A percentile compares a stretch with the other conserved stretches of the same genome.
phyloP scores from a whole-genome alignment of 2,329 filamentous ascomycete species.

The Pseudocercospora fuligena region DNA sequence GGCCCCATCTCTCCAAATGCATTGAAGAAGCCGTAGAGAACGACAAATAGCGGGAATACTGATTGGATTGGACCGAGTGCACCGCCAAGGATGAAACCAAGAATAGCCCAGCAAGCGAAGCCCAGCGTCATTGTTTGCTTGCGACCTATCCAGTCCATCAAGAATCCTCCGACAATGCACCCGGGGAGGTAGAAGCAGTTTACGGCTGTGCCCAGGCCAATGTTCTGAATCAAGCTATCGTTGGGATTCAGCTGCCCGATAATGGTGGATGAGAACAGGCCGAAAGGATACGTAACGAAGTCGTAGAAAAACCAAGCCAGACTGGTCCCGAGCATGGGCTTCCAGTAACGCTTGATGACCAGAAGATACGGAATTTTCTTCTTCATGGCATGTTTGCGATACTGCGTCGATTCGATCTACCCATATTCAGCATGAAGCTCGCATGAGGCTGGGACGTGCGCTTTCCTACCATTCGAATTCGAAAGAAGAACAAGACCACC shows the following conservation, averaged over 20 bases:
- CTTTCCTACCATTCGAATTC: conserved; percentile 63
- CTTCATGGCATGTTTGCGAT: conserved; percentile 72
- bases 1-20: conserved; percentile 80
- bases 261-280: conserved; percentile 81
- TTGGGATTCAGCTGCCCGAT: conserved; percentile 64
- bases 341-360: conserved; percentile 70
- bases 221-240: conserved; percentile 72
- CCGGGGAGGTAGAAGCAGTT: conserved; percentile 89
- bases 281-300: conserved; percentile 68
- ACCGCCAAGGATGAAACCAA: conserved; percentile 80
- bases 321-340: conserved; percentile 68
- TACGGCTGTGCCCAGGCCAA: conserved; percentile 86
- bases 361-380: conserved; percentile 53
- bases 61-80: conserved; percentile 68
- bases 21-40: conserved; percentile 78
- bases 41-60: conserved; percentile 69
- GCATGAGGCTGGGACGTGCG: no score
- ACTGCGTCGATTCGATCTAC: conserved; percentile 71
- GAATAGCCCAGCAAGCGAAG: conserved; percentile 63
- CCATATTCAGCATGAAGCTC: no score
- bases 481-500: conserved; percentile 69
- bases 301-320: conserved; percentile 81
- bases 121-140: conserved; percentile 73
- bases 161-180: conserved; percentile 73
- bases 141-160: conserved; percentile 78